Base-by-base conservation (phyloP, 768 basidiomycete species). In the Leccinum longicurvipes region DNA sequence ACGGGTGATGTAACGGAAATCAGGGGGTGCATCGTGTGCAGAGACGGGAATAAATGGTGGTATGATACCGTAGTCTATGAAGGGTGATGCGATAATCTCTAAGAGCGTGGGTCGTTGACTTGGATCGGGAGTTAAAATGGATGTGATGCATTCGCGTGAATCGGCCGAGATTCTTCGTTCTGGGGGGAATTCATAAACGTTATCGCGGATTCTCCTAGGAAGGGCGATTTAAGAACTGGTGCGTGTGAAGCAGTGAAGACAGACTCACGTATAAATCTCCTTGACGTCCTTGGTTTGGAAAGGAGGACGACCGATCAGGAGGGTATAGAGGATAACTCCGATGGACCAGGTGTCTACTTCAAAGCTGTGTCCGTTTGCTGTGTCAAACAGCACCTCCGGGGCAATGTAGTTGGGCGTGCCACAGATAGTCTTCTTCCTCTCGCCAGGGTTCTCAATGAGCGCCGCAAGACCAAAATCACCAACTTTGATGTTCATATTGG, bases 231-330 rank as follows among this genome's bases (percentile, higher is more conserved):
- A 17, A 64, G 29, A 60, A 54, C 21, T 32, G 1, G 47, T 3
- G 41, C 11, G 3, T 32, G 1, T 2, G 14, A 53, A 47, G 31
- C 2, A 32, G 36, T 36, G 36, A 6, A 36, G 25, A 54, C n/a
- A 45, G 29, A 50, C 84, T 72, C 66, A 89, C 89, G 93, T 87
- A 75, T 98, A 97, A 57, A 98, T 98, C 11, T 85, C 86, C 73
- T 98, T 97, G 65, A 98, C 93, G 51, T 98, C 94, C 69, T 97
- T 94, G 15, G 94, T 98, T 72, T 99, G 97, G 78, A 99, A 99
- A 1, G 96, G 96, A 1, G 96, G 96, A n/a, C 89, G 85, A 12
- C 97, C 97, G 29, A 98, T 80, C 29, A 96, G 77, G 50, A 98
- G 84, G 1, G 96, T 99, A 67, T 98, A 98, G 60, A 98, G 75